These are phyloP conservation scores for Gracilariopsis chorda DNA, from an alignment of 23 red algal species.

Conservation along the genomic window DNA sequence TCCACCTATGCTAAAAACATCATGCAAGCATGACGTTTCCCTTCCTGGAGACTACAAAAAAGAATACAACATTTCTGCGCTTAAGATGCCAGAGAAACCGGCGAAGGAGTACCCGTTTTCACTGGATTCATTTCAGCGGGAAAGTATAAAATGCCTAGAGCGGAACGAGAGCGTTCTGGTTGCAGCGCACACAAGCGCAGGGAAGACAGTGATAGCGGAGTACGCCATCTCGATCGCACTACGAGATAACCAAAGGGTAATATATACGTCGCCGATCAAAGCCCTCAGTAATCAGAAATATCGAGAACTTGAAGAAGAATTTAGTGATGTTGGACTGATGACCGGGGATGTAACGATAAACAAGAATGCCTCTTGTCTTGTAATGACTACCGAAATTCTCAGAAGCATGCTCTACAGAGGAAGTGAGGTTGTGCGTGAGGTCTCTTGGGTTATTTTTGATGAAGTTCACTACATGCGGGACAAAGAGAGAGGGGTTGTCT, in stretches of 20 bases:
- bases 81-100: constrained; percentile 42
- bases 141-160: constrained; percentile 84
- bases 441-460: constrained; percentile 99
- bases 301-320: constrained; percentile 88
- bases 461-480: constrained; percentile 98
- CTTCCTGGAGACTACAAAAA: constrained; percentile 53
- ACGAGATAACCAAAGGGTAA: constrained; percentile 79
- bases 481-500: constrained; percentile 91
- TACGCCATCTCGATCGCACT: constrained; percentile 93
- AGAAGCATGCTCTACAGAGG: constrained; percentile 96
- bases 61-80: constrained; percentile 52
- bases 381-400: constrained; percentile 99
- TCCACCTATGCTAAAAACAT: constrained; percentile 51
- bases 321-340: constrained; percentile 95
- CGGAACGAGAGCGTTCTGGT: constrained; percentile 90
- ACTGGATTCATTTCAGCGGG: constrained; percentile 90
- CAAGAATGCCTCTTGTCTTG: constrained; percentile 85
- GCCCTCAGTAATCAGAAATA: constrained; percentile 98
- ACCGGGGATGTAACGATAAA: constrained; percentile 97
- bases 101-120: constrained; percentile 88
- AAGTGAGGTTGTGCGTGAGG: constrained; percentile 92
- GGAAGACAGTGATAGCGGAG: constrained; percentile 97
- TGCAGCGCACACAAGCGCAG: constrained; percentile 94
- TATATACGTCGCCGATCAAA: constrained; percentile 99
- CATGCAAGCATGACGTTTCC: constrained; percentile 85